Evolutionary conservation across 805 yeast genomes (phyloP).

Genomic region (Wickerhamomyces alni): DNA sequence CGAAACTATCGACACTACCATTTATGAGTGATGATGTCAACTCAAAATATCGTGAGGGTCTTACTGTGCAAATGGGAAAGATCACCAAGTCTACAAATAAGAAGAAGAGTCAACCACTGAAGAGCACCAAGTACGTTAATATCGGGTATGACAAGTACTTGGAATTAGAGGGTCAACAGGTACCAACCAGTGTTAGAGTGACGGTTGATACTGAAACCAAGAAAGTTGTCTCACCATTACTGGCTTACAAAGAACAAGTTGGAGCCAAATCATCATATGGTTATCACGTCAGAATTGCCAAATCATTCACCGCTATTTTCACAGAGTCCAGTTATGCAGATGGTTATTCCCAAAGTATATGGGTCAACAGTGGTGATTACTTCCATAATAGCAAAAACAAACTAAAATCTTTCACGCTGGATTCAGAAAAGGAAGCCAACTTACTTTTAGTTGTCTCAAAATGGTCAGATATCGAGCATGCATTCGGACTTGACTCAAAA

Average conservation of each 20-base stretch:
- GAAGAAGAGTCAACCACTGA: slow-evolving; percentile 45
- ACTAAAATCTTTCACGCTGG: slow-evolving; percentile 18
- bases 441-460: slow-evolving; percentile 58
- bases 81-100: slow-evolving; percentile 24
- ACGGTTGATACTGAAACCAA: slow-evolving; percentile 63
- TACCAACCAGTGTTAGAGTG: slow-evolving; percentile 76
- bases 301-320: slow-evolving; percentile 55
- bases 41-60: slow-evolving; percentile 58
- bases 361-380: slow-evolving; percentile 63
- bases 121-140: slow-evolving; percentile 68
- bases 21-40: slow-evolving; percentile 46
- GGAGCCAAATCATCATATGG: slow-evolving; percentile 65
- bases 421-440: slow-evolving; percentile 18
- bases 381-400: slow-evolving; percentile 32
- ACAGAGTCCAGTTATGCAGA: slow-evolving; percentile 58
- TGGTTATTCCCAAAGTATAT: slow-evolving; percentile 67
- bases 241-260: slow-evolving; percentile 55
- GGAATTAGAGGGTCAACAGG: slow-evolving; percentile 51
- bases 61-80: slow-evolving; percentile 35
- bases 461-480: slow-evolving; percentile 46
- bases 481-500: slow-evolving; percentile 47
- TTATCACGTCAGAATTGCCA: slow-evolving; percentile 66
- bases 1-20: slow-evolving; percentile 68
- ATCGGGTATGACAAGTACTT: slow-evolving; percentile 59
- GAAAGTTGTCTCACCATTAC: slow-evolving; percentile 61